Conservation (phyloP, 805 yeast species). For the Cyberlindnera galapagoensis region DNA sequence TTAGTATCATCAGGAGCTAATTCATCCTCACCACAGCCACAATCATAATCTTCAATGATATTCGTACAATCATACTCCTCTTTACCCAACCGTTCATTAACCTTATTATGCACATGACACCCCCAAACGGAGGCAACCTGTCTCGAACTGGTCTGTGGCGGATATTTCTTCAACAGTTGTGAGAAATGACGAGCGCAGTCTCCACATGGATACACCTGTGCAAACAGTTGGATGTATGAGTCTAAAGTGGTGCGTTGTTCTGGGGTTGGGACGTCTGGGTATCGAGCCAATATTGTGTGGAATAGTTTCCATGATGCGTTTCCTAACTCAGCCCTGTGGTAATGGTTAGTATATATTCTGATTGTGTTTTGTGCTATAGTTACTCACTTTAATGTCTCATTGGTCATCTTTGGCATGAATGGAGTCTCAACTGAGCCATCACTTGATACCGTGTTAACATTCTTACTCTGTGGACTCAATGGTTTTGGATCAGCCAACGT, state of each 20-base stretch:
- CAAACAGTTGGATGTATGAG: constrained; percentile 65
- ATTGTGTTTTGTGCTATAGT: too few species aligned
- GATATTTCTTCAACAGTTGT: constrained; percentile 57
- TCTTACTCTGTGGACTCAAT: constrained; percentile 13
- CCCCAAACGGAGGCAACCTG: constrained; percentile 93
- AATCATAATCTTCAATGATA: constrained; percentile 85
- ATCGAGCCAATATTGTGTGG: constrained; percentile 88
- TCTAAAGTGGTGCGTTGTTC: constrained; percentile 58
- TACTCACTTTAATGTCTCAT: constrained; percentile 52
- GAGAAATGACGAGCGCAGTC: constrained; percentile 94
- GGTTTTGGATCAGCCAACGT: constrained; percentile 23
- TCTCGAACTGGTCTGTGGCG: constrained; percentile 78
- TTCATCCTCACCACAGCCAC: constrained; percentile 90
- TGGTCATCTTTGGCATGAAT: constrained; percentile 90
- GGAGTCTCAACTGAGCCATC: constrained; percentile 10
- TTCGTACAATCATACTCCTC: constrained; percentile 76
- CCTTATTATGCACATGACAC: constrained; percentile 84
- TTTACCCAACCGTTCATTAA: constrained; percentile 65
- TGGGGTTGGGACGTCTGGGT: constrained; percentile 72
- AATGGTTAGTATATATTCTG: neutral
- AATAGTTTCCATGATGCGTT: constrained; percentile 85
- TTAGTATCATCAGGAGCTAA: constrained; percentile 7
- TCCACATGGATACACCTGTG: constrained; percentile 94
- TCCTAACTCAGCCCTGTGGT: constrained; percentile 63
- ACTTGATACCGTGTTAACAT: constrained; percentile 25